Conservation (phyloP, 768 basidiomycete species). For the Trametes cingulata region DNA sequence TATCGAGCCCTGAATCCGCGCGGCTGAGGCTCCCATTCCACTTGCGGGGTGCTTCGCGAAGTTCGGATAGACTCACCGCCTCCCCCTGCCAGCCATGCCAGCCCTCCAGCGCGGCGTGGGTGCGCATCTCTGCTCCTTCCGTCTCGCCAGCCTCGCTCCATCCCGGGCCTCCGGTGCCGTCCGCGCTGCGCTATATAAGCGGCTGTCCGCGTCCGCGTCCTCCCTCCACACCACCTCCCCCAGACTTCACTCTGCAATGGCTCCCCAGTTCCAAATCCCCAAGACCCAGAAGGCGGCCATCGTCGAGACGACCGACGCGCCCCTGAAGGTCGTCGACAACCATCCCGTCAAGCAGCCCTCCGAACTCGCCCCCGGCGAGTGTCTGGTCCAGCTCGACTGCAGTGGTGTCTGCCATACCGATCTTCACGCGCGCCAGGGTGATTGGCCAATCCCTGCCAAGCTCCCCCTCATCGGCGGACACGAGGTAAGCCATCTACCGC, state of each 20-base stretch:
- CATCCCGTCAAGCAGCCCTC: constrained; percentile 56
- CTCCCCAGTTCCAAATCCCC: constrained; percentile 36
- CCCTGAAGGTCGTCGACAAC: constrained; percentile 40
- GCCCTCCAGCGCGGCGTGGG: background rate
- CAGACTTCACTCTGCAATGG: constrained; percentile 22
- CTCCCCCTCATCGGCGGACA: constrained; percentile 79
- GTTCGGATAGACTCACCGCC: background rate
- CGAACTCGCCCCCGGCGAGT: constrained; percentile 66
- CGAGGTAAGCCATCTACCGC: constrained; percentile 27
- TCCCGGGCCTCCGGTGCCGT: background rate
- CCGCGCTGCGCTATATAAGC: constrained; percentile 13
- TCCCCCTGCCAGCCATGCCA: background rate
- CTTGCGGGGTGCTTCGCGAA: constrained; percentile 4
- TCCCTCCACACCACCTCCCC: constrained; percentile 1
- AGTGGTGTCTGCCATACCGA: constrained; percentile 90
- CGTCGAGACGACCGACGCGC: constrained; percentile 32
- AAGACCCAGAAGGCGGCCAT: constrained; percentile 45
- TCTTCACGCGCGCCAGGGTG: constrained; percentile 69
- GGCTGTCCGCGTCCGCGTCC: background rate
- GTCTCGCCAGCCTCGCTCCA: background rate
- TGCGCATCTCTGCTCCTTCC: constrained; percentile 1
- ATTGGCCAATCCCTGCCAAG: constrained; percentile 77
- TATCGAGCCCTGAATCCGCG: background rate
- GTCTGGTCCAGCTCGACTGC: constrained; percentile 73
- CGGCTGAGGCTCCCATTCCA: background rate